phyloP scores from a whole-genome alignment of 306 rosid species.

The Purshia tridentata region DNA sequence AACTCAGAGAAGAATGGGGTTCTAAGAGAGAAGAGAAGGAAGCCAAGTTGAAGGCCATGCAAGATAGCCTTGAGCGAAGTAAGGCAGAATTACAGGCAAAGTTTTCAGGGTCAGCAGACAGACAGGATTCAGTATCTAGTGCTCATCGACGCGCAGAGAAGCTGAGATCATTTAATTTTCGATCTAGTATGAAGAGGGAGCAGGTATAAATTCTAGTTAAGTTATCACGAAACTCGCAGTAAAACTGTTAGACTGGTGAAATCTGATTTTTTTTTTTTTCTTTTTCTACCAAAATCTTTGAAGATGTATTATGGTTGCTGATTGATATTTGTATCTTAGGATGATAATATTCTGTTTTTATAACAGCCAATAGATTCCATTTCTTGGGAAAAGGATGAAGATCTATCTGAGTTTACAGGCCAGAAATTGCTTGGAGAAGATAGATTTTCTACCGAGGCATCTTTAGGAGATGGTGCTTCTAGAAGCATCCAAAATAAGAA shows the following conservation, averaged over 20 bases:
- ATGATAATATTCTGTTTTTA: conserved; percentile 28
- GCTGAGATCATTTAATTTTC: conserved; percentile 58
- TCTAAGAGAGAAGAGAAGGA: conserved; percentile 83
- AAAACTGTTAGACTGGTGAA: conserved; percentile 15
- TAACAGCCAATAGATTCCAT: conserved; percentile 73
- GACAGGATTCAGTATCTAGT: conserved; percentile 52
- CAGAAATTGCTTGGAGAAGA: conserved; percentile 53
- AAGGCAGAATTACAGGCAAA: conserved; percentile 79
- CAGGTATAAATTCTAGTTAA: conserved; percentile 58
- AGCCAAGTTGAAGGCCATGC: conserved; percentile 94
- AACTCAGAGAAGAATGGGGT: conserved; percentile 84
- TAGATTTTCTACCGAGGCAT: conserved; percentile 37
- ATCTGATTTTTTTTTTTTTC: conserved; percentile 18
- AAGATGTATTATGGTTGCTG: conserved; percentile 20
- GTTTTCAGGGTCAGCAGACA: conserved; percentile 65
- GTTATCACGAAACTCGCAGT: conserved; percentile 28
- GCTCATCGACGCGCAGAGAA: conserved; percentile 65
- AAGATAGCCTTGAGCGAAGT: conserved; percentile 84
- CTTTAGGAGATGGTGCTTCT: conserved; percentile 46
- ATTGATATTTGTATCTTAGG: conserved; percentile 25
- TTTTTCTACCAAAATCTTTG: conserved; percentile 4
- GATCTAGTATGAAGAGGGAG: conserved; percentile 57
- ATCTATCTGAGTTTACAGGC: conserved; percentile 60
- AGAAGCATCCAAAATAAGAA: conserved; percentile 58
- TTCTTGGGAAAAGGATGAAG: conserved; percentile 73